Evolutionary conservation across 176 grass and related monocot species (phyloP).

Genomic region (Thinopyrum elongatum): DNA sequence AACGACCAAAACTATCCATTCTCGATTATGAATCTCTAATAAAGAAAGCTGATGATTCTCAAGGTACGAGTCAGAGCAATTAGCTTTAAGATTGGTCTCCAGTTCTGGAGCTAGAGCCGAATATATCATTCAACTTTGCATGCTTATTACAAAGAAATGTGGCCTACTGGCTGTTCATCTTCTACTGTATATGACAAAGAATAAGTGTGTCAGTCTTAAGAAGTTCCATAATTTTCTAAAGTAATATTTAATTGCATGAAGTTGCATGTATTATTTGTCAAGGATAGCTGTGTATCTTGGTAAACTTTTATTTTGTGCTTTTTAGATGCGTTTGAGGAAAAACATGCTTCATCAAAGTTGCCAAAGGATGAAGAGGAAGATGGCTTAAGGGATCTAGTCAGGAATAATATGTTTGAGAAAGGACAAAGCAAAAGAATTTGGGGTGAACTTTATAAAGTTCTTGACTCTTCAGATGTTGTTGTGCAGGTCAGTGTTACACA

Average conservation of each 20-base stretch:
- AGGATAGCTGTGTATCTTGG: too few relatives aligned
- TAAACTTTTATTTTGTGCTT: neutral
- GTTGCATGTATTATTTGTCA: too few relatives aligned
- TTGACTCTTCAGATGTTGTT: constrained; percentile 91
- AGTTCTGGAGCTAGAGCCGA: neutral
- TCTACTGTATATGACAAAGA: neutral
- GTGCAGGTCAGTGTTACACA: constrained; percentile 47
- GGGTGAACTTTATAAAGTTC: constrained; percentile 98
- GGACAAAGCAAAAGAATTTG: constrained; percentile 91
- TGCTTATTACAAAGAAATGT: neutral
- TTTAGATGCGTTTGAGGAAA: constrained; percentile 19
- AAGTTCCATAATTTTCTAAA: neutral
- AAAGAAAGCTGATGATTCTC: constrained; percentile 60
- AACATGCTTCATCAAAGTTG: neutral
- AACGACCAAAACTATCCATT: constrained; percentile 56
- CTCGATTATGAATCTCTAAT: constrained; percentile 77
- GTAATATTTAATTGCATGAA: neutral
- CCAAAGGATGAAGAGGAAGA: constrained; percentile 74
- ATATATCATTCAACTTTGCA: neutral
- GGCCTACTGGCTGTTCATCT: neutral
- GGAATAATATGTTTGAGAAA: constrained; percentile 85
- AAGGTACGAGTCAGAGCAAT: constrained; percentile 46
- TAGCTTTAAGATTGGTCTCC: neutral
- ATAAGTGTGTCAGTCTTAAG: neutral
- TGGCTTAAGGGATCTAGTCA: constrained; percentile 41